phyloP scores from a whole-genome alignment of 208 protist species.

The Acanthamoeba healyi region DNA sequence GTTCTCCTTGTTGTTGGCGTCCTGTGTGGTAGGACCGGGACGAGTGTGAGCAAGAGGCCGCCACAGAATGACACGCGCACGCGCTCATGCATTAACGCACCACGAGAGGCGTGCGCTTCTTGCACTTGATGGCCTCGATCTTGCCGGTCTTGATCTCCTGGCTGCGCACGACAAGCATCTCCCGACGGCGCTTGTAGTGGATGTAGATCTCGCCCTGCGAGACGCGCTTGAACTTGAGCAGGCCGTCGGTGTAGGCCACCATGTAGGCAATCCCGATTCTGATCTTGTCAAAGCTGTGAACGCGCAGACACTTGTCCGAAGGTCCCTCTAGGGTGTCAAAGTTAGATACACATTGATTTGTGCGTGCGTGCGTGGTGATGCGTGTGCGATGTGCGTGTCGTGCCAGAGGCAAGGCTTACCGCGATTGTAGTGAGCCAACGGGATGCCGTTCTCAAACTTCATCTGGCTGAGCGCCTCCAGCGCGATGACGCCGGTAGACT shows the following conservation, averaged over 20 bases:
- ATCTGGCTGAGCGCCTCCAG: conserved; percentile 39
- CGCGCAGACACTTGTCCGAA: conserved; percentile 4
- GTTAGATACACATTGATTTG: background rate
- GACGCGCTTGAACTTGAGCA: conserved; percentile 23
- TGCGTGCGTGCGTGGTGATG: no score
- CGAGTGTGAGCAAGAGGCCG: background rate
- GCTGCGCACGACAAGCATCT: background rate
- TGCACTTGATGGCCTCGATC: conserved; percentile 27
- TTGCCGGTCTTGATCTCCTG: conserved; percentile 39
- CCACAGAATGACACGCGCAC: background rate
- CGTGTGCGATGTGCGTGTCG: no score
- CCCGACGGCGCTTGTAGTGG: conserved; percentile 15
- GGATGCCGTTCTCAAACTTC: conserved; percentile 51
- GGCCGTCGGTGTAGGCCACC: conserved; percentile 23
- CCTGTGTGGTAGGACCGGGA: background rate
- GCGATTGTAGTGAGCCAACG: background rate
- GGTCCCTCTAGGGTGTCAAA: background rate
- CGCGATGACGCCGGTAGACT: background rate
- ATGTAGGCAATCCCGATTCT: background rate
- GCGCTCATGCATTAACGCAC: background rate
- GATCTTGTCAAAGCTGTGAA: conserved; percentile 32
- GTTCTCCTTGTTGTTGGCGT: conserved; percentile 1
- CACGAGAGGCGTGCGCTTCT: conserved; percentile 21
- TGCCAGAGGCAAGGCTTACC: background rate
- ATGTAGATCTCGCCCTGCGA: conserved; percentile 19